These are phyloP conservation scores for Uromyces viciae-fabae DNA, from an alignment of 1,284 basidiomycete genomes.

Conservation along the genomic window DNA sequence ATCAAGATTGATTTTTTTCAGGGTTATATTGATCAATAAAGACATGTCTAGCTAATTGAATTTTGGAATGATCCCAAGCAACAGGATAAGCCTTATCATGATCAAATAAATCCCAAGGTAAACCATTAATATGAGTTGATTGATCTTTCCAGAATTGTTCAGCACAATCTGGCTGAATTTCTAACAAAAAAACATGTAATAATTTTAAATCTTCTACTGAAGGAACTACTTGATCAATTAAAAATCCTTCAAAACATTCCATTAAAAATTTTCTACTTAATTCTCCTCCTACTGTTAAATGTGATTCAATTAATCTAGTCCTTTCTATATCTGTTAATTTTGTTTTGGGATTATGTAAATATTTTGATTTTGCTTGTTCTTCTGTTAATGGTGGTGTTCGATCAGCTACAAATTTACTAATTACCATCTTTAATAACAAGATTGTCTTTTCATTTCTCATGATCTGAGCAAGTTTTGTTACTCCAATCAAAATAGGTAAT, in stretches of 20 bases:
- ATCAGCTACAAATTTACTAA: slow-evolving; percentile 26
- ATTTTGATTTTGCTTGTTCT: slow-evolving; percentile 12
- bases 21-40: no score
- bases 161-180: not conserved
- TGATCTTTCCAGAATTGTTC: not conserved
- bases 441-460: slow-evolving; percentile 4
- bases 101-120: slow-evolving; percentile 18
- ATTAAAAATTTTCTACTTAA: slow-evolving; percentile 15
- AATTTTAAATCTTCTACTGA: slow-evolving; percentile 16
- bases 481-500: not conserved
- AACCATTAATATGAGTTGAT: not conserved
- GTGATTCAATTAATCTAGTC: slow-evolving; percentile 8
- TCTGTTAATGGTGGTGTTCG: slow-evolving; percentile 17
- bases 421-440: slow-evolving; percentile 16
- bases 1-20: no score
- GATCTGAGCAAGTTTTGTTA: slow-evolving; percentile 21
- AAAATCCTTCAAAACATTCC: slow-evolving; percentile 11
- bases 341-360: not conserved
- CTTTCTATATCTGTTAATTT: slow-evolving; percentile 10
- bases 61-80: slow-evolving; percentile 11
- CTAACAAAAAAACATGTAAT: slow-evolving; percentile 10
- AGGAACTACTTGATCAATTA: not conserved
- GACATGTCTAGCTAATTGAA: not conserved
- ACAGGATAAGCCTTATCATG: not conserved
- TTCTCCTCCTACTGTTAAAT: slow-evolving; percentile 16